Evolutionary conservation across 179 eudicot genomes (phyloP), one percentile per base, ranked within the genome.

Genomic region (Beta macrorhiza): DNA sequence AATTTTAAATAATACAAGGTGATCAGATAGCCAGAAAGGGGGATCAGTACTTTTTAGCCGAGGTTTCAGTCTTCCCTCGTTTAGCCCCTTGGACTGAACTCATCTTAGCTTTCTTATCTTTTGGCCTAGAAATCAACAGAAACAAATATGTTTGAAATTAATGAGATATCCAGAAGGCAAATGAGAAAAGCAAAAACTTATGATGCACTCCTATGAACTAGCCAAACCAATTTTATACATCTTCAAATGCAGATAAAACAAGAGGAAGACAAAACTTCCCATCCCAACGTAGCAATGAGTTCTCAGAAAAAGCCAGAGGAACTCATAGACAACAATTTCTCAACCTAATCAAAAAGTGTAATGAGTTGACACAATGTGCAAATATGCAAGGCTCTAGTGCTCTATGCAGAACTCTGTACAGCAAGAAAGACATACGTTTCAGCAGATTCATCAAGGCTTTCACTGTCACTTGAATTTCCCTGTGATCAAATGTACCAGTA

Each of bases 351-450:
- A 10, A 17, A 29, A 72, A 29, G 7, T 71, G 25, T 19, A 44
- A 9, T 52, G 32, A 19, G 29, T 64, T 45, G n/a, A 69, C 58
- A 25, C 52, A 22, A 59, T 37, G 20, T 17, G 17, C 20, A 72
- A 49, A 69, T 20, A 56, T 4, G 45, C 22, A 16, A 69, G 73
- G 7, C 3, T 15, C 22, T 49, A 7, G 69, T 11, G 76, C 32
- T 47, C 64, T 20, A 65, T 11, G 61, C 32, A 63, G 49, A 80
- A 75, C 29, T 77, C 57, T 77, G 67, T 13, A 56, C 14, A 57
- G 64, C 67, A 63, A 77, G 59, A 11, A 86, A 59, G 70, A 87
- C 97, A 53, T 93, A 95, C 98, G 71, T 87, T 84, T 89, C 97
- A 78, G 91, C 82, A 44, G 91, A 81, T 72, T 86, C 82, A 79